Percentiles rank a stretch among this genome's conserved stretches.
phyloP scores from a whole-genome alignment of 2,329 filamentous ascomycete genomes.

The Thermoascus crustaceus region DNA sequence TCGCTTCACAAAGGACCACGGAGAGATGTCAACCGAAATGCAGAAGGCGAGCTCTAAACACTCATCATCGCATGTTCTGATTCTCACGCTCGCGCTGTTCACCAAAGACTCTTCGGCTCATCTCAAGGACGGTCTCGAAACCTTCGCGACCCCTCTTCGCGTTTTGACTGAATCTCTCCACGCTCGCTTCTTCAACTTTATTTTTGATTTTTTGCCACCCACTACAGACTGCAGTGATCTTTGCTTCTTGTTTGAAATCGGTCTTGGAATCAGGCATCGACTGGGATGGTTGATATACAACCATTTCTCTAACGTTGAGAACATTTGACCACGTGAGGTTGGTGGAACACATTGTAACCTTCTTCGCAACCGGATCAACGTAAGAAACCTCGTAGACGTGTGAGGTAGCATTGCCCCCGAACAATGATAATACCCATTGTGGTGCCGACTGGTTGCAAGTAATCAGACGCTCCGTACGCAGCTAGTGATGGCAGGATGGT shows the following conservation, averaged over 20 bases:
- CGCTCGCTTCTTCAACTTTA: slow-evolving; percentile 85
- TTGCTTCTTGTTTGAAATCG: slow-evolving; percentile 78
- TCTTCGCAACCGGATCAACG: slow-evolving; percentile 73
- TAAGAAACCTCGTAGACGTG: slow-evolving; percentile 95
- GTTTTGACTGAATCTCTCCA: slow-evolving; percentile 86
- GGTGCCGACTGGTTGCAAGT: slow-evolving; percentile 43
- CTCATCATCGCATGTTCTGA: slow-evolving; percentile 32
- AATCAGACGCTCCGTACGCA: slow-evolving; percentile 62
- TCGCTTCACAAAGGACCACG: slow-evolving; percentile 18
- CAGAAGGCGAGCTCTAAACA: neutral
- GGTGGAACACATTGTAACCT: slow-evolving; percentile 91
- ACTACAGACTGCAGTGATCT: slow-evolving; percentile 88
- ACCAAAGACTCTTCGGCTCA: slow-evolving; percentile 83
- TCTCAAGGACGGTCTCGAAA: slow-evolving; percentile 88
- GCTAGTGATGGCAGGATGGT: slow-evolving; percentile 31
- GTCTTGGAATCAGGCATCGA: slow-evolving; percentile 51
- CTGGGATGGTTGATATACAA: slow-evolving; percentile 64
- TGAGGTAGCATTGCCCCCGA: slow-evolving; percentile 72
- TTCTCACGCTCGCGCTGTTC: slow-evolving; percentile 66
- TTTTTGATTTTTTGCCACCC: slow-evolving; percentile 98
- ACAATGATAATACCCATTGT: slow-evolving; percentile 59
- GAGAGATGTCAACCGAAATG: slow-evolving; percentile 5
- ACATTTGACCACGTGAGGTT: slow-evolving; percentile 92
- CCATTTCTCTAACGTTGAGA: slow-evolving; percentile 85
- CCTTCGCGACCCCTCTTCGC: slow-evolving; percentile 83